Base-by-base conservation (phyloP, 1,284 basidiomycete species). In the Leccinum subfulvum region DNA sequence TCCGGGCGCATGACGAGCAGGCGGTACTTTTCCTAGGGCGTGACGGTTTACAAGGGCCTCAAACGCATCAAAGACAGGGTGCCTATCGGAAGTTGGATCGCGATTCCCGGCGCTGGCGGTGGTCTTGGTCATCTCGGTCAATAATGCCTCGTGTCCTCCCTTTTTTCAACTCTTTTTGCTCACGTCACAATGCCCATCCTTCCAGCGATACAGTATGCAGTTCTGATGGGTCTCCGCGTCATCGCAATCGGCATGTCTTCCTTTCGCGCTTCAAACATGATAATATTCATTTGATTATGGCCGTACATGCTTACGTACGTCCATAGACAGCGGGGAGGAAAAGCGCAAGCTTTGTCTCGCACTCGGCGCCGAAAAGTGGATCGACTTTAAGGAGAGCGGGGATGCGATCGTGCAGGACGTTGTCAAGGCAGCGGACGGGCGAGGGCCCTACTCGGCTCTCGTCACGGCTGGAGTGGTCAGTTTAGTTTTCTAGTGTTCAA, bases 41-140 rank as follows among this genome's bases (percentile, higher is more conserved):
- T 89, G 28, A 89, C 89, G 0, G 84, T 89, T 2, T 92, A 90
- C 77, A 87, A 85, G 70, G 90, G 84, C 0, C 75, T 93, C 64
- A 90, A 88, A 71, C 76, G 81, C 57, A 77, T 84, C 23, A 37
- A 7, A 39, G 37, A 26, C 35, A 78, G 80, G 47, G 73, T 80
- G 18, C 78, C 73, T 10, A 76, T 84, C 11, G 89, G 89, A 13
- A 80, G 91, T 62, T 91, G 84, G 82, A 78, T 92, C 35, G 84
- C 84, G 41, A 85, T 93, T 64, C 81, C 86, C 13, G 89, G 89
- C 56, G 87, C 87, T 18, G 88, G 88, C 4, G 85, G 83, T 44
- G 81, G 88, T 30, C 76, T 87, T 7, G 85, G 85, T 4, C 84
- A 86, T 75, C 72, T 87, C 18, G 84, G 85, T 82, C 18, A 64